Conservation (phyloP, 1,139 yeast genomes). For the Candida sanyaensis region DNA sequence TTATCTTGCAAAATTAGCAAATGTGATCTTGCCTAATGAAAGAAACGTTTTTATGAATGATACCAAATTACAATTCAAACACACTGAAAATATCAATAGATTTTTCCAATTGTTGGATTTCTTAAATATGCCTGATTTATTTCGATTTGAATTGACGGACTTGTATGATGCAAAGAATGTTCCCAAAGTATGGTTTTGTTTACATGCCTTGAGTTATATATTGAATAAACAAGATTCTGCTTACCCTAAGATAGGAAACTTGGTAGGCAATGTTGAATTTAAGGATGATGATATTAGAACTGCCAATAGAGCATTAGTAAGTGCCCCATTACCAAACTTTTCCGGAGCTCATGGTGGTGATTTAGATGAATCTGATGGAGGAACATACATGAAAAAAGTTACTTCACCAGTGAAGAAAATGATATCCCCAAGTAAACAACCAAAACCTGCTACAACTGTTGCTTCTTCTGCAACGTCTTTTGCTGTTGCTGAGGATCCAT, state of each 20-base stretch:
- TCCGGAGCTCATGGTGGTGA: slow-evolving; percentile 41
- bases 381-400: slow-evolving; percentile 28
- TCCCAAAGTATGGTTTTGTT: slow-evolving; percentile 91
- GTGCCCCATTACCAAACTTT: slow-evolving; percentile 66
- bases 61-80: slow-evolving; percentile 73
- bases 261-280: slow-evolving; percentile 66
- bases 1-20: slow-evolving; percentile 75
- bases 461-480: no score
- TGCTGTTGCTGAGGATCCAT: slow-evolving; percentile 9
- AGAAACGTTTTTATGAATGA: slow-evolving; percentile 45
- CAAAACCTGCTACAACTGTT: neutral
- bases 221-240: slow-evolving; percentile 50
- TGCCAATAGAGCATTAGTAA: slow-evolving; percentile 68
- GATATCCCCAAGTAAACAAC: slow-evolving; percentile 12
- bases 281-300: slow-evolving; percentile 64
- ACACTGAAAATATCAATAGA: slow-evolving; percentile 88
- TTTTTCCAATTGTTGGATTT: slow-evolving; percentile 74
- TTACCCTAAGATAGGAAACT: slow-evolving; percentile 63
- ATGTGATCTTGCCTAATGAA: slow-evolving; percentile 70
- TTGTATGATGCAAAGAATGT: slow-evolving; percentile 88
- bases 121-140: slow-evolving; percentile 80
- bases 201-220: slow-evolving; percentile 84
- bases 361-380: slow-evolving; percentile 17
- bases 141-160: slow-evolving; percentile 89
- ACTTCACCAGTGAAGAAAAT: slow-evolving; percentile 9